Conservation (phyloP, 805 yeast genomes). For the Candida oleophila region DNA sequence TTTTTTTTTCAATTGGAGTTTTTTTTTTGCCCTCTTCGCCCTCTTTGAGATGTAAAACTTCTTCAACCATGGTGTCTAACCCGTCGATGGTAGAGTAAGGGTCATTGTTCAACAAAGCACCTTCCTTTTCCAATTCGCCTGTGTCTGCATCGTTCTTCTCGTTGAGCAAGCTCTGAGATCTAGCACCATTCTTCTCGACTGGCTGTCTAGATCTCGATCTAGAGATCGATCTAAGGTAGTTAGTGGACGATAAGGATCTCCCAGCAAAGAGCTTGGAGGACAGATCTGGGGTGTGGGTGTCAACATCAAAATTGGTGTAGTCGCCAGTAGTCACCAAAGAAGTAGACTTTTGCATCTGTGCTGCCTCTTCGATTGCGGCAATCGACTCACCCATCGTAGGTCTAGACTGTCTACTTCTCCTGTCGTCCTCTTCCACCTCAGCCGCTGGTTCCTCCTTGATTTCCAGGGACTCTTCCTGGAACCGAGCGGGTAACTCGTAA, state of each 20-base stretch:
- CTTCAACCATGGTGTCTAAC: constrained; percentile 49
- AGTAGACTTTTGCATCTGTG: constrained; percentile 18
- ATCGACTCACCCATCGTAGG: constrained; percentile 46
- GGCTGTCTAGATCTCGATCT: constrained; percentile 58
- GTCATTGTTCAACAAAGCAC: constrained; percentile 54
- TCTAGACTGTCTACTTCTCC: constrained; percentile 38
- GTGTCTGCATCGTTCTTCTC: constrained; percentile 32
- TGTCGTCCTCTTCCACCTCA: constrained; percentile 30
- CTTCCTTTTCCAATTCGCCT: constrained; percentile 50
- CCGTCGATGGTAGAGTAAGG: constrained; percentile 47
- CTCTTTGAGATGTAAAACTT: constrained; percentile 37
- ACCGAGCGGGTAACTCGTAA: constrained; percentile 43
- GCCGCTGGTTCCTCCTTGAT: constrained; percentile 21
- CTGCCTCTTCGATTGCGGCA: constrained; percentile 40
- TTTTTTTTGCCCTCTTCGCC: constrained; percentile 15
- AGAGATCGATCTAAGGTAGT: constrained; percentile 64
- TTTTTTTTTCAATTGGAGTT: constrained; percentile 10
- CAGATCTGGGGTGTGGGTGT: constrained; percentile 14
- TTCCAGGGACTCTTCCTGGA: constrained; percentile 13
- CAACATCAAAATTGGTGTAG: constrained; percentile 45
- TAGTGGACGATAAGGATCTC: constrained; percentile 43
- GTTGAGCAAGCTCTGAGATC: constrained; percentile 8
- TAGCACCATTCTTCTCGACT: constrained; percentile 11
- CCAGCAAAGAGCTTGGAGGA: constrained; percentile 23
- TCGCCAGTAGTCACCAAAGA: constrained; percentile 47